Base-by-base conservation (phyloP, 2,329 filamentous ascomycete genomes). In the Diaporthe nobilis region DNA sequence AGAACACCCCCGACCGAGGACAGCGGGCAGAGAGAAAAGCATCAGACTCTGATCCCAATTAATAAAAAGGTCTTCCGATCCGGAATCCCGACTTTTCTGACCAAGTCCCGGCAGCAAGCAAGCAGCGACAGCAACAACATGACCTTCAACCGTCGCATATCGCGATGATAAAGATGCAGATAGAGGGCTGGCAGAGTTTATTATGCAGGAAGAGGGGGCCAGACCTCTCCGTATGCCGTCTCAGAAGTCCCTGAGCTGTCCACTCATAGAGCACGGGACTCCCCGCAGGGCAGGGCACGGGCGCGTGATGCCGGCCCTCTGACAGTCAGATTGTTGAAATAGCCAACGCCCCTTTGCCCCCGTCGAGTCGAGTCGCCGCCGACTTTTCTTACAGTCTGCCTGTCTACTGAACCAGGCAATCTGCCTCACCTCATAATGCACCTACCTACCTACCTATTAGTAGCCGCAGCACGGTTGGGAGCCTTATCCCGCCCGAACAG, bases 261-360 rank as follows among this genome's bases (percentile, higher is more conserved):
- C 65, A 70, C 65, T 70, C 65, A 70, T 53, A 42, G 49, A 28
- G 34, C 65, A 70, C 65, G 65, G 65, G 34, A 55, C 51, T 70
- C 65, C 65, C 65, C 65, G 65, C 65, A 70, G 65, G 3, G 10
- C 65, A 68, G 31, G n/a, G 47, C 65, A 68, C 65, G 47, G 65
- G 65, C 51, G 65, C 65, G 65, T 68, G 65, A 68, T 68, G 47
- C 47, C 22, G 13, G 65, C 22, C 65, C 47, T 51, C 44, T 51
- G 42, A n/a, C 63, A 49, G 63, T n/a, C 42, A 67, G 42, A 49
- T 49, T 67, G 61, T 49, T 31, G 60, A 63, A 61, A 63, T 47
- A 44, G 42, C 61, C 25, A 65, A 65, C 60, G 25, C 10, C 25
- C 37, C 60, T 15, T 15, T 47, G 13, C 8, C 60, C 20, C 20